A percentile compares a stretch with the other conserved stretches of the same genome.
These are phyloP conservation scores for Polygonum maritimum DNA, from an alignment of 148 eudicot species.

Conservation along the genomic window DNA sequence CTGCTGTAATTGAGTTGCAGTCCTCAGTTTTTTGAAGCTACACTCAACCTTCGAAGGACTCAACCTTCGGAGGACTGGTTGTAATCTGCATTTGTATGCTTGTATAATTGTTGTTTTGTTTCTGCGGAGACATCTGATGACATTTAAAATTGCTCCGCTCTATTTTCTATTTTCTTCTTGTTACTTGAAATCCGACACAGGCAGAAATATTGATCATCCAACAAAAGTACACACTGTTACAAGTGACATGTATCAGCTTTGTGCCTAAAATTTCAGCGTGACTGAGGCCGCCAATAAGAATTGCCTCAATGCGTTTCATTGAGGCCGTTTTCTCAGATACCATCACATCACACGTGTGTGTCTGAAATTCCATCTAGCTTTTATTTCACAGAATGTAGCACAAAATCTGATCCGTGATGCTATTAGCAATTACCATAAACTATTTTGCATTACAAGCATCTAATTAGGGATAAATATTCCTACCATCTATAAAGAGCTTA, in stretches of 20 bases:
- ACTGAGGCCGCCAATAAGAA: too few species aligned
- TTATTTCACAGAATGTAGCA: neutral
- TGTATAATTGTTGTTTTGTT: neutral
- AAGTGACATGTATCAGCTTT: too few species aligned
- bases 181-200: too few species aligned
- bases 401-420: neutral
- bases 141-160: too few species aligned
- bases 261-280: too few species aligned
- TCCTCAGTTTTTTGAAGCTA: too few species aligned
- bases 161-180: too few species aligned
- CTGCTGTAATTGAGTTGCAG: too few species aligned
- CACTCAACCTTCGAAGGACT: neutral
- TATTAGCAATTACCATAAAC: neutral
- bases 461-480: neutral
- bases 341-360: neutral
- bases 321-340: neutral
- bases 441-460: neutral
- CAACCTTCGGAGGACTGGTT: neutral
- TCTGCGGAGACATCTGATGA: neutral
- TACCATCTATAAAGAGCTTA: neutral
- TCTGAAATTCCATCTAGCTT: neutral
- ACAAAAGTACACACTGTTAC: too few species aligned
- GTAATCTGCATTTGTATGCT: neutral
- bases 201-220: too few species aligned
- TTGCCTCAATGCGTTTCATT: too few species aligned